Evolutionary conservation across 768 basidiomycete species (phyloP).

Genomic region (Boletus subparvulus): DNA sequence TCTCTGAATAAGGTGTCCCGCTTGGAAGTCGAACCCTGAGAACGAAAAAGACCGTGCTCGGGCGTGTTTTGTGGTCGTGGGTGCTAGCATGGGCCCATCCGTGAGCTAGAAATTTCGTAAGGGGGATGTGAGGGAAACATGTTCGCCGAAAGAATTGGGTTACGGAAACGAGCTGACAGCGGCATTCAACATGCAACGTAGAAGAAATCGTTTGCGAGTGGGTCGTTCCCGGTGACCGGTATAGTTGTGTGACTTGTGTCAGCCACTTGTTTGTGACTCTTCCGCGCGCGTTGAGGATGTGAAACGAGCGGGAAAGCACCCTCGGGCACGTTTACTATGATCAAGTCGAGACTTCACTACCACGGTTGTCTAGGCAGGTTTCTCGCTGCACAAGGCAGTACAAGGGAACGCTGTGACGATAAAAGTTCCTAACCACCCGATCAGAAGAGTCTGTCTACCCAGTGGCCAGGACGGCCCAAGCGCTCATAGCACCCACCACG

Average conservation of each 20-base stretch:
- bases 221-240: neutral
- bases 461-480: too few species aligned
- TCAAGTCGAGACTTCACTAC: too few species aligned
- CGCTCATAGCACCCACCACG: too few species aligned
- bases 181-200: constrained; percentile 19
- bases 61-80: constrained; percentile 9
- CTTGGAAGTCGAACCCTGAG: constrained; percentile 77
- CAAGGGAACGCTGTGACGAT: too few species aligned
- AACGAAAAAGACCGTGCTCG: constrained; percentile 64
- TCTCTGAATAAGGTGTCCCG: constrained; percentile 50
- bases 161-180: constrained; percentile 20
- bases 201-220: neutral
- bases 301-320: too few species aligned
- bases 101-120: constrained; percentile 77
- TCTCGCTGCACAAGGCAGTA: too few species aligned
- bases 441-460: too few species aligned
- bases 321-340: too few species aligned
- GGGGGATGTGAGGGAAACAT: constrained; percentile 5
- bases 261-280: too few species aligned
- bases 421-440: too few species aligned
- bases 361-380: too few species aligned
- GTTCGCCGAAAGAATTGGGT: constrained; percentile 13
- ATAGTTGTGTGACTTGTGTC: neutral
- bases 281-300: too few species aligned
- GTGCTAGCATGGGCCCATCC: constrained; percentile 50